A percentile compares a stretch with the other conserved stretches of the same genome.
These are phyloP conservation scores for Geopyxis carbonaria DNA, from an alignment of 495 filamentous ascomycete species.

Conservation along the genomic window DNA sequence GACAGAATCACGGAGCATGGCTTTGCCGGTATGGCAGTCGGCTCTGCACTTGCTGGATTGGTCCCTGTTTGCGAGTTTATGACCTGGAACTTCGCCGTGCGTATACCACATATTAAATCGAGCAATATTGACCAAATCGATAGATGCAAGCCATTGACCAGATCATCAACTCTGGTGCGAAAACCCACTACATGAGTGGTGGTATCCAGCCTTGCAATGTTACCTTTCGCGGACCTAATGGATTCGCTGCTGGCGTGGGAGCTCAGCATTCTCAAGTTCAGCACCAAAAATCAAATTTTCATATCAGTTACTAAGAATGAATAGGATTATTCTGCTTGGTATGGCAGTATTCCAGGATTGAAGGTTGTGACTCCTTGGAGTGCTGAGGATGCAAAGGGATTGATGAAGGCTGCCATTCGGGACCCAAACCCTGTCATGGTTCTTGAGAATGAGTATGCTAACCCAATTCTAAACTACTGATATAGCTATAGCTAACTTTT, in stretches of 20 bases:
- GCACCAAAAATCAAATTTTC: not conserved
- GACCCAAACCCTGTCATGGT: conserved; percentile 94
- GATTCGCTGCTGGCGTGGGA: conserved; percentile 86
- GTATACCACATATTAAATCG: not conserved
- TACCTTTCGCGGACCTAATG: conserved; percentile 97
- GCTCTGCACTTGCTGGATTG: conserved; percentile 82
- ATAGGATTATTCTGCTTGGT: conserved; percentile 72
- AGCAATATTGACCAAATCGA: not conserved
- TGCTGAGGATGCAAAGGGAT: conserved; percentile 92
- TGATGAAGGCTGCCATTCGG: conserved; percentile 92
- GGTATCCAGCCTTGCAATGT: conserved; percentile 99
- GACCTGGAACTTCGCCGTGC: conserved; percentile 94
- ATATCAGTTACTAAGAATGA: not conserved
- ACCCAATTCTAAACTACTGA: not conserved
- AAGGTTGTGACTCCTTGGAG: conserved; percentile 95
- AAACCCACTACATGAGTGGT: conserved; percentile 99
- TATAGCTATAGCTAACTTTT: conserved; percentile 18
- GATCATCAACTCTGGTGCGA: conserved; percentile 97
- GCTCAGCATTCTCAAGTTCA: conserved; percentile 86
- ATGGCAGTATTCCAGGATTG: conserved; percentile 89
- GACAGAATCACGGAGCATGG: conserved; percentile 75
- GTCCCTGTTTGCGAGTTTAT: conserved; percentile 84
- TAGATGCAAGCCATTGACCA: conserved; percentile 97
- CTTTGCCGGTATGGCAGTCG: conserved; percentile 81
- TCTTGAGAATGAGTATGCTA: conserved; percentile 77